Conservation (phyloP, 148 eudicot species). For the Beta vulgaris region DNA sequence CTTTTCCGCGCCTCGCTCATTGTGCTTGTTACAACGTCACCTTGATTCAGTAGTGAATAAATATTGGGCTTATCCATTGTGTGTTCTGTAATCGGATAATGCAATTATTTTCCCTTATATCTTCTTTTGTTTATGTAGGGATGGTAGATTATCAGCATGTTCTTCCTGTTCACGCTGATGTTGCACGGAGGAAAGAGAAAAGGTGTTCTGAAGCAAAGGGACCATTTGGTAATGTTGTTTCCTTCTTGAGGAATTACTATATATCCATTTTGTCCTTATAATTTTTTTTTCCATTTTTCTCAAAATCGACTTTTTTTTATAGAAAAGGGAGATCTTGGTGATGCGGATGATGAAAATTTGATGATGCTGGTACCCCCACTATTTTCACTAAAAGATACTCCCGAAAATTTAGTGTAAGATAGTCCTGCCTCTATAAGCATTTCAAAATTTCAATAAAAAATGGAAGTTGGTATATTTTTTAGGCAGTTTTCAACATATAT, state of each 20-base stretch:
- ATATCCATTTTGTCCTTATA: slow-evolving; percentile 6
- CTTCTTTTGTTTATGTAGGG: slow-evolving; percentile 38
- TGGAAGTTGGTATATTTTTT: too few relatives aligned
- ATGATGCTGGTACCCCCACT: slow-evolving; percentile 74
- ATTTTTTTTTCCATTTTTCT: not conserved
- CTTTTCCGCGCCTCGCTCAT: not conserved
- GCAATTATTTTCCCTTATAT: not conserved
- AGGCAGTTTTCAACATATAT: too few relatives aligned
- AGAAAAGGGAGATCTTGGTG: slow-evolving; percentile 55
- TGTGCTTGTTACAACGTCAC: not conserved
- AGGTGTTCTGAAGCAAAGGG: slow-evolving; percentile 60
- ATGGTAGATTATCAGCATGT: slow-evolving; percentile 98
- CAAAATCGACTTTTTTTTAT: slow-evolving; percentile 12
- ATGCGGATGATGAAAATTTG: slow-evolving; percentile 65
- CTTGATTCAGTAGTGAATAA: not conserved
- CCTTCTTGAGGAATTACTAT: not conserved
- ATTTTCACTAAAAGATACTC: slow-evolving; percentile 77
- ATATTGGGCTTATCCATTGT: not conserved
- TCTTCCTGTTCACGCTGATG: slow-evolving; percentile 78
- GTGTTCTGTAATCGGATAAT: not conserved
- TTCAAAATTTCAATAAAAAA: not conserved
- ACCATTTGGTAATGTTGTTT: slow-evolving; percentile 46
- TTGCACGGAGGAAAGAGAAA: slow-evolving; percentile 55
- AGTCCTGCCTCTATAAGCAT: slow-evolving; percentile 8
- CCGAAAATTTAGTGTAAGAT: slow-evolving; percentile 80